Conservation (phyloP, 331 rosid genomes). For the Erythrophleum ivorense region DNA sequence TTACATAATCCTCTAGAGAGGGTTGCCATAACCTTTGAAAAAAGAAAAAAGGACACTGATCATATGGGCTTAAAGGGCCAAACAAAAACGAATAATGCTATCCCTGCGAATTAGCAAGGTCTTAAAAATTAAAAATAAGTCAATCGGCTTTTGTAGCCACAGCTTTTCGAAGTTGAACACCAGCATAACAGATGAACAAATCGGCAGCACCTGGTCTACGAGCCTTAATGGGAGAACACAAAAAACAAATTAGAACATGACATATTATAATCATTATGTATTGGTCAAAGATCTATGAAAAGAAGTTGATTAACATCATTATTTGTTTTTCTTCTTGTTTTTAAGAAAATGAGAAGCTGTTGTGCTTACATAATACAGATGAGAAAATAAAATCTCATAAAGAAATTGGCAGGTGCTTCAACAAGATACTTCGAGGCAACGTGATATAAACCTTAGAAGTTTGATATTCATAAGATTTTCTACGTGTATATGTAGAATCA, state of each 20-base stretch:
- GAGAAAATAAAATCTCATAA: background rate
- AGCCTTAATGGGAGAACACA: conserved; percentile 45
- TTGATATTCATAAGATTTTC: background rate
- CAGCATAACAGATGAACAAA: conserved; percentile 69
- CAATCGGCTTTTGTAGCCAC: conserved; percentile 72
- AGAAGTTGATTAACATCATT: background rate
- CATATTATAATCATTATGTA: background rate
- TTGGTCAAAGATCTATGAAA: background rate
- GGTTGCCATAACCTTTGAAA: background rate
- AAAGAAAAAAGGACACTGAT: background rate
- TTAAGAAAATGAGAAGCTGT: background rate
- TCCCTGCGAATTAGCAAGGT: conserved; percentile 49
- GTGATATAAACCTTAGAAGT: background rate
- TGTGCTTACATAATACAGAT: background rate
- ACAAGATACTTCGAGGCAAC: background rate
- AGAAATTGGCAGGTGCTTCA: background rate
- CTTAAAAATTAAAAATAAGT: conserved; percentile 52
- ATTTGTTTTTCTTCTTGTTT: background rate
- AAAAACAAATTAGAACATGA: background rate
- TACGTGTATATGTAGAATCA: background rate
- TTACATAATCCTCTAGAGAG: conserved; percentile 17
- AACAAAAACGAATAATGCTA: conserved; percentile 31
- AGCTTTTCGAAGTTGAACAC: conserved; percentile 67
- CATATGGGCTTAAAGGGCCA: background rate
- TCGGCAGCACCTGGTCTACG: conserved; percentile 74